These are phyloP conservation scores for Globisporangium okanoganense DNA, from an alignment of 352 stramenopile species.

Conservation along the genomic window DNA sequence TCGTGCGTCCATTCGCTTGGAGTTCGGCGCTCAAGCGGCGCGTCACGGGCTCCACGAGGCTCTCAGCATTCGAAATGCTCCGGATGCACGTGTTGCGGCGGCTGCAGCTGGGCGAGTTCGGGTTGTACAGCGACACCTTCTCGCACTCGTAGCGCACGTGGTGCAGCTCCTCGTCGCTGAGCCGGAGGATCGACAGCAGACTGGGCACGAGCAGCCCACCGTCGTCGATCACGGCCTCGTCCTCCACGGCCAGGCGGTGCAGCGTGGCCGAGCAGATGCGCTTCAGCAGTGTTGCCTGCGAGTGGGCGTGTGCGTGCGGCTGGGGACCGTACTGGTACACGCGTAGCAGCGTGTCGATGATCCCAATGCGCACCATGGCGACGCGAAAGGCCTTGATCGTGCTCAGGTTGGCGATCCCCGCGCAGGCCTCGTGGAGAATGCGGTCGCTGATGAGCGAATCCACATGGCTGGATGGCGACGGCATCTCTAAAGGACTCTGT, in stretches of 20 bases:
- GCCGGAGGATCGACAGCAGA: conserved; percentile 46
- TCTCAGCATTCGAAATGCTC: not conserved
- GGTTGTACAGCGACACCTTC: conserved; percentile 51
- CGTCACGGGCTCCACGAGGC: not conserved
- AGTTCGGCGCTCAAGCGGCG: not conserved
- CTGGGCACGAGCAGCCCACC: conserved; percentile 43
- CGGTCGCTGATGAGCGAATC: conserved; percentile 20
- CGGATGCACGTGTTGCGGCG: not conserved
- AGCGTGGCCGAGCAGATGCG: conserved; percentile 66
- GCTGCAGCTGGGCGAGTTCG: not conserved
- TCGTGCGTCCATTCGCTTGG: not conserved
- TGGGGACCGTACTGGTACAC: conserved; percentile 26
- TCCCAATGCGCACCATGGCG: conserved; percentile 46
- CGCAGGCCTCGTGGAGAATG: conserved; percentile 52
- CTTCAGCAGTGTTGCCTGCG: conserved; percentile 17
- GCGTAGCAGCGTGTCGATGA: conserved; percentile 50
- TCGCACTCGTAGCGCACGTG: conserved; percentile 74
- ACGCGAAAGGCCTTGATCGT: conserved; percentile 52
- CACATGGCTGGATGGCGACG: not conserved
- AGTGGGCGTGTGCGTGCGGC: not conserved
- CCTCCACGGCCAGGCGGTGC: conserved; percentile 62
- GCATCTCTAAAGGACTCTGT: not conserved
- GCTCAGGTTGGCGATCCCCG: conserved; percentile 67
- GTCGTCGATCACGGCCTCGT: conserved; percentile 36
- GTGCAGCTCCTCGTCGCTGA: conserved; percentile 62